phyloP scores from a whole-genome alignment of 306 rosid genomes.

The Trichosanthes truncata region DNA sequence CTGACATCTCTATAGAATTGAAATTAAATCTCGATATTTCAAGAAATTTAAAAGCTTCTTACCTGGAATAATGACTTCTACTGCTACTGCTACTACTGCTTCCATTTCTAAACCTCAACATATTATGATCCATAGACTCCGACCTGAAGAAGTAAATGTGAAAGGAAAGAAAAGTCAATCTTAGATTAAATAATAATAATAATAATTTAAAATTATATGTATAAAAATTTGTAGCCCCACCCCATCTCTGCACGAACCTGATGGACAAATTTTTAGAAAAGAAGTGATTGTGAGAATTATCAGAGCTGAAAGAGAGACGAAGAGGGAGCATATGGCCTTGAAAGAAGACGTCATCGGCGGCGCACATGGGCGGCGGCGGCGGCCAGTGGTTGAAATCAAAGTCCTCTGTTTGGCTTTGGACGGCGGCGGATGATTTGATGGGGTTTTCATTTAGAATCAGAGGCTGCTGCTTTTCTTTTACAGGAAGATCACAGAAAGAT shows the following conservation, averaged over 20 bases:
- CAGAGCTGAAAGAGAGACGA: slow-evolving; percentile 42
- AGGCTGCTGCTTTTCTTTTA: slow-evolving; percentile 10
- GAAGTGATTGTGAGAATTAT: background rate
- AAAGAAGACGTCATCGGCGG: slow-evolving; percentile 75
- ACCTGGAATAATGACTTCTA: slow-evolving; percentile 36
- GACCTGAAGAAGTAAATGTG: background rate
- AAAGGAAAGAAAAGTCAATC: background rate
- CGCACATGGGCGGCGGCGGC: slow-evolving; percentile 43
- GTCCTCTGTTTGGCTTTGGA: slow-evolving; percentile 9
- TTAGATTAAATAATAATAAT: background rate
- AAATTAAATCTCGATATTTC: no score
- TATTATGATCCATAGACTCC: slow-evolving; percentile 26
- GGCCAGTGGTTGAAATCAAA: slow-evolving; percentile 37
- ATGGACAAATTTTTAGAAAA: background rate
- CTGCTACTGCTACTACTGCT: slow-evolving; percentile 42
- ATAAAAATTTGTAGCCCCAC: background rate
- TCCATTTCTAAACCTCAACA: slow-evolving; percentile 19
- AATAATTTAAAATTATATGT: background rate
- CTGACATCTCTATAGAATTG: no score
- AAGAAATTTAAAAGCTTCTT: background rate
- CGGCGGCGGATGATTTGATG: background rate
- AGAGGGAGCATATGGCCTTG: slow-evolving; percentile 79
- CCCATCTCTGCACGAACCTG: background rate
- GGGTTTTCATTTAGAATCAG: slow-evolving; percentile 4
- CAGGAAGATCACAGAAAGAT: slow-evolving; percentile 64